These are phyloP conservation scores for Hypoxylon cercidicola DNA, from an alignment of 495 filamentous ascomycete species.

Conservation along the genomic window DNA sequence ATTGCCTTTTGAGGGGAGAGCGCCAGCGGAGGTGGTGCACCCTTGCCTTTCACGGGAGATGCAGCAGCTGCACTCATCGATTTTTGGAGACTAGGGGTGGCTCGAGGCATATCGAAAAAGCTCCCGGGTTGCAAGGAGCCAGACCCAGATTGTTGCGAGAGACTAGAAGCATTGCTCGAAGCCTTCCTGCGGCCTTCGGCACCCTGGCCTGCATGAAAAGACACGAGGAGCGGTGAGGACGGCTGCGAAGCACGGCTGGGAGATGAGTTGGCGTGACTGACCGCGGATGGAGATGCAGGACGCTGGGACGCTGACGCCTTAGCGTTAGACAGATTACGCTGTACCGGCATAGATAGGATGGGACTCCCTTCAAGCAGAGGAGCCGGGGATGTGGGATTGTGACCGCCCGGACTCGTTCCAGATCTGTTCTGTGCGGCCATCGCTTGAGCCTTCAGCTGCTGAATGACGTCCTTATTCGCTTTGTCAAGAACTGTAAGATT, in stretches of 20 bases:
- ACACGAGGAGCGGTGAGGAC: slow-evolving; percentile 91
- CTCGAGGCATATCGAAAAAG: slow-evolving; percentile 75
- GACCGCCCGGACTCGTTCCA: slow-evolving; percentile 53
- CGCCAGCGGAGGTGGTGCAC: slow-evolving; percentile 60
- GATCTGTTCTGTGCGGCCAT: slow-evolving; percentile 70
- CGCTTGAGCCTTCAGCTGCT: slow-evolving; percentile 91
- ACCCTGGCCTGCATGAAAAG: slow-evolving; percentile 81
- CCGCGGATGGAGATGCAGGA: slow-evolving; percentile 83
- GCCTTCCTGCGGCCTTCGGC: slow-evolving; percentile 66
- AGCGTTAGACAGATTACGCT: slow-evolving; percentile 81
- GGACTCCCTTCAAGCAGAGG: slow-evolving; percentile 88
- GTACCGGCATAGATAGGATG: slow-evolving; percentile 78
- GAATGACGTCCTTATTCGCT: slow-evolving; percentile 97
- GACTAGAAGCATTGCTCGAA: slow-evolving; percentile 85
- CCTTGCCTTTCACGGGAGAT: slow-evolving; percentile 79
- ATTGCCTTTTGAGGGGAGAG: slow-evolving; percentile 63
- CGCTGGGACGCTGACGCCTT: slow-evolving; percentile 71
- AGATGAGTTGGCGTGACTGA: slow-evolving; percentile 83
- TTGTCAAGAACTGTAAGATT: slow-evolving; percentile 96
- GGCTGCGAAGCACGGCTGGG: slow-evolving; percentile 90
- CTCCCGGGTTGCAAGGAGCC: slow-evolving; percentile 77
- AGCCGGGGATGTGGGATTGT: slow-evolving; percentile 55
- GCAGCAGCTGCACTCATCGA: slow-evolving; percentile 68
- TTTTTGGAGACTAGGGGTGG: slow-evolving; percentile 68
- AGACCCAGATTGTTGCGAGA: slow-evolving; percentile 78